Percentiles rank a stretch among this genome's conserved stretches.
phyloP scores from a whole-genome alignment of 75 land plant species.

The Gnetum montanum region DNA sequence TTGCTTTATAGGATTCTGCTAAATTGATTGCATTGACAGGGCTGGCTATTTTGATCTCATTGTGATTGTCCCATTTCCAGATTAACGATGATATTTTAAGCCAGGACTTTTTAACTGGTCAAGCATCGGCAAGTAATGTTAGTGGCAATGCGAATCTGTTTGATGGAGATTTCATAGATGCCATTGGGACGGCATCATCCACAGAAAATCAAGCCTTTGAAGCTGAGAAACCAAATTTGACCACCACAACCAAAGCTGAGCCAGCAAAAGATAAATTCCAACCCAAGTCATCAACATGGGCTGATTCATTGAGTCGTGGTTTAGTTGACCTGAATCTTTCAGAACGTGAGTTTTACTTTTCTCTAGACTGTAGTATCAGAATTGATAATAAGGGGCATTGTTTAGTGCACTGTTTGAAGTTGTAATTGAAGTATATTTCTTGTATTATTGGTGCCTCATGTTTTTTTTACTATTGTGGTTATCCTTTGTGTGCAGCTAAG shows the following conservation, averaged over 20 bases:
- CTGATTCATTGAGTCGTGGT: constrained; percentile 89
- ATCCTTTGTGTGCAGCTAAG: constrained; percentile 63
- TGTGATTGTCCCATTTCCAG: not conserved
- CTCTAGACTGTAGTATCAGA: too few relatives aligned
- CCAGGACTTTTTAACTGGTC: not conserved
- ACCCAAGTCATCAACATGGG: constrained; percentile 94
- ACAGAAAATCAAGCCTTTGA: constrained; percentile 14
- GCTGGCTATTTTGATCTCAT: not conserved
- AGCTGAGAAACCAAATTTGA: constrained; percentile 5
- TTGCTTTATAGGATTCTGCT: not conserved
- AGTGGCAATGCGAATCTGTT: constrained; percentile 41
- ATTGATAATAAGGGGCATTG: not conserved
- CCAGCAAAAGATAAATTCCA: constrained; percentile 52
- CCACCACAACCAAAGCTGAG: constrained; percentile 8
- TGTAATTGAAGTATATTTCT: not conserved
- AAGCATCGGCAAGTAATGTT: constrained; percentile 1
- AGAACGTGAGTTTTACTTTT: constrained; percentile 57
- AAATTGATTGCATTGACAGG: not conserved
- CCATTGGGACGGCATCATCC: constrained; percentile 40
- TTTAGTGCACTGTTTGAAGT: not conserved
- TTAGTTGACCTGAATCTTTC: constrained; percentile 91
- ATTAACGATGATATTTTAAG: not conserved
- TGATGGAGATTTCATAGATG: constrained; percentile 51
- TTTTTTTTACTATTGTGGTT: constrained; percentile 1
- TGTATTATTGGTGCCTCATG: not conserved